Evolutionary conservation across 176 grass and related monocot species (phyloP).

Genomic region (Poa pratensis): DNA sequence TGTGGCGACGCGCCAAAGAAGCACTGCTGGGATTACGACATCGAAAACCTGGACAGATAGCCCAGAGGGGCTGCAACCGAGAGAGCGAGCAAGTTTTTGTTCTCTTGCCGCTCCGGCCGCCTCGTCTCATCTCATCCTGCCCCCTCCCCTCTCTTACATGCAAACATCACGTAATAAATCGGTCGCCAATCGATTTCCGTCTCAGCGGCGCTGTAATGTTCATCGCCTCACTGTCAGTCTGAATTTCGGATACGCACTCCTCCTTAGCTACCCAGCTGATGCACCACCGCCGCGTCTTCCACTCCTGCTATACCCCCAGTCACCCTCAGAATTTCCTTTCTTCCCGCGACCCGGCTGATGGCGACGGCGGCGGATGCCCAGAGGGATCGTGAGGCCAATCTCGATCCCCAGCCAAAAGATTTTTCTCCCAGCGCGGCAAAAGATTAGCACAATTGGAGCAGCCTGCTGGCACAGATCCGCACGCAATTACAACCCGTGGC

Average conservation of each 20-base stretch:
- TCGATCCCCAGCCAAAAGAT: neutral
- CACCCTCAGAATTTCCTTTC: slow-evolving; percentile 14
- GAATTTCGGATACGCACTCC: neutral
- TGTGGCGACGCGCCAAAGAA: slow-evolving; percentile 6
- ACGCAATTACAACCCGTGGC: neutral
- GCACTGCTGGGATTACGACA: neutral
- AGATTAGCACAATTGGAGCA: neutral
- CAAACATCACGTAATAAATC: neutral
- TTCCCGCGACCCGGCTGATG: slow-evolving; percentile 3
- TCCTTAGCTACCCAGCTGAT: neutral
- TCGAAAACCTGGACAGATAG: neutral
- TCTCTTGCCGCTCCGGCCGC: neutral
- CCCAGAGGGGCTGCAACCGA: neutral
- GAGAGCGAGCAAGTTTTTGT: neutral
- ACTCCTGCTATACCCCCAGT: neutral
- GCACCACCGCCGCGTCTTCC: neutral
- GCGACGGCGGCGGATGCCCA: slow-evolving; percentile 46
- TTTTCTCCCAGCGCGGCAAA: neutral
- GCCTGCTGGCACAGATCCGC: neutral
- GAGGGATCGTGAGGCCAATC: neutral
- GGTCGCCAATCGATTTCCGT: neutral
- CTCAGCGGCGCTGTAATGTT: neutral
- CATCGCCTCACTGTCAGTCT: neutral
- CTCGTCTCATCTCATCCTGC: neutral
- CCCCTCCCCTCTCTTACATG: too few species aligned